These are phyloP conservation scores for Vigna radiata DNA, from an alignment of 306 rosid genomes.

Conservation along the genomic window DNA sequence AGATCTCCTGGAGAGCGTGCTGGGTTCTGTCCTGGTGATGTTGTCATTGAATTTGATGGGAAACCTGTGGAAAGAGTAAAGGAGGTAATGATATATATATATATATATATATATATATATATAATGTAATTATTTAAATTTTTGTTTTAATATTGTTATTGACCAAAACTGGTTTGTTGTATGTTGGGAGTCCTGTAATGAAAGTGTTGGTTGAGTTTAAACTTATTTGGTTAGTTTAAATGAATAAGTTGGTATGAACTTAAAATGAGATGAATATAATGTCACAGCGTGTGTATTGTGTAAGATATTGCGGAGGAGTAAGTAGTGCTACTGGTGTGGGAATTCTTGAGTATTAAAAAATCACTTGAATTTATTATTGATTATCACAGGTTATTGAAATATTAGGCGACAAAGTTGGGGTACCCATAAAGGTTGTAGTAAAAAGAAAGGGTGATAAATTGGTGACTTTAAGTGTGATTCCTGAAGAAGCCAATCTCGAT, in stretches of 20 bases:
- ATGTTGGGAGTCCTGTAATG: too few species aligned
- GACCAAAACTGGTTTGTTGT: too few species aligned
- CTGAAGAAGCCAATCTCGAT: constrained; percentile 71
- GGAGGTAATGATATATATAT: constrained; percentile 60
- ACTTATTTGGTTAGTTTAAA: not conserved
- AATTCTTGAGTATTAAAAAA: too few species aligned
- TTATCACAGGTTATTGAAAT: constrained; percentile 72
- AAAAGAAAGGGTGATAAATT: constrained; percentile 57
- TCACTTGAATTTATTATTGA: not conserved
- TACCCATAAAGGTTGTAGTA: constrained; percentile 65
- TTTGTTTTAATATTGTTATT: too few species aligned
- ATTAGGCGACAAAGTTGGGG: constrained; percentile 79
- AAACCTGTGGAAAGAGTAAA: constrained; percentile 68
- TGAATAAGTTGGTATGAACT: not conserved
- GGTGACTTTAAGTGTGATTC: constrained; percentile 68
- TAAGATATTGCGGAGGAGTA: not conserved
- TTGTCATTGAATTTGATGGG: constrained; percentile 83
- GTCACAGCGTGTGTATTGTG: not conserved
- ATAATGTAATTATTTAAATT: too few species aligned
- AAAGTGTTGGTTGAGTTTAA: not conserved
- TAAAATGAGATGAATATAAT: not conserved
- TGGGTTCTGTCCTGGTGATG: constrained; percentile 81
- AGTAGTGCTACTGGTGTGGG: not conserved
- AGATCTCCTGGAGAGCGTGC: constrained; percentile 87
- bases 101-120: too few species aligned